Base-by-base conservation (phyloP, 139 green algal species). In the Tetradesmus obliquus region DNA sequence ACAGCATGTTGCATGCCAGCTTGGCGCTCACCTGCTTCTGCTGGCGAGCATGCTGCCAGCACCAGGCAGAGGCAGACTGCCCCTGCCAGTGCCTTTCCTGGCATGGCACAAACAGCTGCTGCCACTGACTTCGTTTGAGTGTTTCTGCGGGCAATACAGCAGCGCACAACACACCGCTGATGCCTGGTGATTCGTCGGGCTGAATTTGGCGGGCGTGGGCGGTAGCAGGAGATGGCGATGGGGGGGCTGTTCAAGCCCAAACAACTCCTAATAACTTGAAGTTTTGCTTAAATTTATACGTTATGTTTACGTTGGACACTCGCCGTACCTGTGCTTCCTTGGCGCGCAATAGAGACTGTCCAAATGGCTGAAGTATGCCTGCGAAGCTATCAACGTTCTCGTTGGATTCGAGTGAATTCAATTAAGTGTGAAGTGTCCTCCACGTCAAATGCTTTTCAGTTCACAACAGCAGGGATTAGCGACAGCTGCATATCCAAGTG, bases 61-160 rank as follows among this genome's bases (percentile, higher is more conserved):
- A 76, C 66, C 66, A 76, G 17, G 66, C 66, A 76, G 66, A 76
- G 66, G 66, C 66, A 76, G 17, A 76, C 66, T 24, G 66, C 66
- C 66, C 24, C 76, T 82, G 76, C 76, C 76, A 82, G 76, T 53
- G 76, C 24, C 76, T 55, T 82, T 22, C 76, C 76, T 55, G 76
- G 22, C 76, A 53, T 76, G 66, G 66, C 66, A 0, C 3, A 3
- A 24, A 19, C 2, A 7, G 12, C 66, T 76, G 10, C 17, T 6
- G 66, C 1, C 15, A 5, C 66, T 17, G 3, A 6, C 66, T 76
- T 76, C 8, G 15, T 6, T 76, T 24, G 3, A 19, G 5, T n/a
- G 7, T 15, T 24, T 13, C 66, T 76, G 66, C 66, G n/a, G 17
- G 17, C 2, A 4, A n/a, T 3, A 24, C n/a, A 24, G 15, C 3